These are phyloP conservation scores for Erucastrum elatum DNA, from an alignment of 345 rosid species.

Conservation along the genomic window DNA sequence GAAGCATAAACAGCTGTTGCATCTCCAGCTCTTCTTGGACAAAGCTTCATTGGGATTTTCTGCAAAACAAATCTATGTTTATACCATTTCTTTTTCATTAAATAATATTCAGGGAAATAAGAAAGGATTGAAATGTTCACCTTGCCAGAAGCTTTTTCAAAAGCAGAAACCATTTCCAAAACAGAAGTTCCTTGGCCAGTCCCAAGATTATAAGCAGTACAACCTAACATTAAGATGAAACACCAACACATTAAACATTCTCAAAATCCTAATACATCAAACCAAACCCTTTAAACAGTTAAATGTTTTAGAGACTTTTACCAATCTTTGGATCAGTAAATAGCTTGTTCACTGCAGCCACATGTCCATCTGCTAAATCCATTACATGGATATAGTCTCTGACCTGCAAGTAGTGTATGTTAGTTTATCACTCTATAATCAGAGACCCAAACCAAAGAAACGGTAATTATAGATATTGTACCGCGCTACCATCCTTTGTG, in stretches of 20 bases:
- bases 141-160: constrained; percentile 90
- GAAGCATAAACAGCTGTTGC: constrained; percentile 89
- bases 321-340: constrained; percentile 62
- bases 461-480: constrained; percentile 32
- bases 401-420: constrained; percentile 50
- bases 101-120: neutral
- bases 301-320: constrained; percentile 12
- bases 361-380: constrained; percentile 96
- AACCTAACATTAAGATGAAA: constrained; percentile 49
- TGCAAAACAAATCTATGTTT: constrained; percentile 26
- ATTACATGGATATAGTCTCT: constrained; percentile 95
- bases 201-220: constrained; percentile 84
- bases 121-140: constrained; percentile 36
- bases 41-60: constrained; percentile 81
- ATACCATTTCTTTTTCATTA: neutral
- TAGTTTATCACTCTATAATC: constrained; percentile 12
- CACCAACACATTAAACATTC: neutral
- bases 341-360: constrained; percentile 77
- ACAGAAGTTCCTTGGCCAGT: constrained; percentile 86
- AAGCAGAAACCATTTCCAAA: constrained; percentile 91
- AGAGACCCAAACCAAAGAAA: neutral
- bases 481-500: constrained; percentile 87
- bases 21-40: constrained; percentile 91
- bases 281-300: neutral
- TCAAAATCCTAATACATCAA: neutral